phyloP scores from a whole-genome alignment of 768 basidiomycete species.

The Cystofilobasidium macerans region DNA sequence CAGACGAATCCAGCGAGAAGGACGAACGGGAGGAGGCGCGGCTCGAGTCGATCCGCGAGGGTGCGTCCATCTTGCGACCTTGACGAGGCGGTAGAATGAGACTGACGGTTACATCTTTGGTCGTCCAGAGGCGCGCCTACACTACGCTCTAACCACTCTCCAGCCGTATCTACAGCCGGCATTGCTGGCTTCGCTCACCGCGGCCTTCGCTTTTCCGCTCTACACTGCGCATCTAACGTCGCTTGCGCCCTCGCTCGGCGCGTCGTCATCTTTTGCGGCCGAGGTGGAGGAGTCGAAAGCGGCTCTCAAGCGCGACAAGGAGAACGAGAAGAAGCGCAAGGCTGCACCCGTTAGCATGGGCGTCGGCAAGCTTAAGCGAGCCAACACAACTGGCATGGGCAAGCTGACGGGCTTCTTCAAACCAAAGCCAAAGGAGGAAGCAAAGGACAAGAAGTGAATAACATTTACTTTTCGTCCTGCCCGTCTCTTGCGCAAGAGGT shows the following conservation, averaged over 20 bases:
- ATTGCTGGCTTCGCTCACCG: not conserved
- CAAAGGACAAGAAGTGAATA: not conserved
- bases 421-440: conserved; percentile 10
- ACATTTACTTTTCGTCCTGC: no score
- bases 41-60: conserved; percentile 1
- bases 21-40: conserved; percentile 2
- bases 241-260: not conserved
- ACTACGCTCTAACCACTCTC: conserved; percentile 13
- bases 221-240: conserved; percentile 5
- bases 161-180: conserved; percentile 12
- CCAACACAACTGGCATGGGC: conserved; percentile 16
- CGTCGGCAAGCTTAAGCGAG: conserved; percentile 13
- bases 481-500: no score
- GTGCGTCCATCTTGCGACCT: not conserved
- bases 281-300: not conserved
- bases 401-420: conserved; percentile 16
- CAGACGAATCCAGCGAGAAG: not conserved
- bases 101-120: not conserved
- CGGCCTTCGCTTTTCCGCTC: conserved; percentile 10
- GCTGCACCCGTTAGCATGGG: conserved; percentile 12
- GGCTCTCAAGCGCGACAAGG: not conserved
- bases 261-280: not conserved
- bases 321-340: conserved; percentile 14
- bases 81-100: not conserved
- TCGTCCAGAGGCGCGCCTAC: conserved; percentile 14